Evolutionary conservation across 306 rosid species (phyloP).

Genomic region (Rosa chinensis): DNA sequence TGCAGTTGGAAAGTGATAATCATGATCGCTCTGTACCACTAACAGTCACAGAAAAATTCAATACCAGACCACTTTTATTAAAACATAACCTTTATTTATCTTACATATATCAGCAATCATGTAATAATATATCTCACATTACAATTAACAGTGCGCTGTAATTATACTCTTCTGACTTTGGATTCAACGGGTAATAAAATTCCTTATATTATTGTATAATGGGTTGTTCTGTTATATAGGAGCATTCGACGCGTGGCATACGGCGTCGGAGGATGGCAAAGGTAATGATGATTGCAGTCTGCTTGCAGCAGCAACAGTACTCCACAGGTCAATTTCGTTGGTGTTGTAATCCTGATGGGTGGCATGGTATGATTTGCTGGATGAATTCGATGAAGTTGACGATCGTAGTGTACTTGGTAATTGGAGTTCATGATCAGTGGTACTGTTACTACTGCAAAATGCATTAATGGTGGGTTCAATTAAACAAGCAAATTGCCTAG

Average conservation of each 20-base stretch:
- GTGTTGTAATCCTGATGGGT: slow-evolving; percentile 27
- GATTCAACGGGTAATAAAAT: background rate
- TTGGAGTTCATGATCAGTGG: slow-evolving; percentile 42
- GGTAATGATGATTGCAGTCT: slow-evolving; percentile 43
- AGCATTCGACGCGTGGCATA: slow-evolving; percentile 58
- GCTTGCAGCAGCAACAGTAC: slow-evolving; percentile 33
- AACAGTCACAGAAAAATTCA: slow-evolving; percentile 6
- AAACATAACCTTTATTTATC: slow-evolving; percentile 33
- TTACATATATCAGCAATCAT: background rate
- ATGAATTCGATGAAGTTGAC: slow-evolving; percentile 40
- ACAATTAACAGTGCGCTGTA: slow-evolving; percentile 20
- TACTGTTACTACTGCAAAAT: slow-evolving; percentile 26
- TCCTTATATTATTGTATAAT: slow-evolving; percentile 7
- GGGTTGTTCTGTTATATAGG: slow-evolving; percentile 32
- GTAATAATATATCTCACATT: slow-evolving; percentile 4
- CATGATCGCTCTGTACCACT: slow-evolving; percentile 21
- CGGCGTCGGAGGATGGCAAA: slow-evolving; percentile 55
- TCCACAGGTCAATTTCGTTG: slow-evolving; percentile 77
- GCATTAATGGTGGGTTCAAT: slow-evolving; percentile 36
- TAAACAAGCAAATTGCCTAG: slow-evolving; percentile 54
- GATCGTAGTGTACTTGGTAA: slow-evolving; percentile 50
- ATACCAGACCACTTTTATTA: slow-evolving; percentile 61
- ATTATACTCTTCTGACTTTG: slow-evolving; percentile 27
- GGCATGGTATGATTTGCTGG: slow-evolving; percentile 33
- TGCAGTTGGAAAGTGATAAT: slow-evolving; percentile 25